These are phyloP conservation scores for Hymenochaete sp. DNA, from an alignment of 1,284 basidiomycete species.

Conservation along the genomic window DNA sequence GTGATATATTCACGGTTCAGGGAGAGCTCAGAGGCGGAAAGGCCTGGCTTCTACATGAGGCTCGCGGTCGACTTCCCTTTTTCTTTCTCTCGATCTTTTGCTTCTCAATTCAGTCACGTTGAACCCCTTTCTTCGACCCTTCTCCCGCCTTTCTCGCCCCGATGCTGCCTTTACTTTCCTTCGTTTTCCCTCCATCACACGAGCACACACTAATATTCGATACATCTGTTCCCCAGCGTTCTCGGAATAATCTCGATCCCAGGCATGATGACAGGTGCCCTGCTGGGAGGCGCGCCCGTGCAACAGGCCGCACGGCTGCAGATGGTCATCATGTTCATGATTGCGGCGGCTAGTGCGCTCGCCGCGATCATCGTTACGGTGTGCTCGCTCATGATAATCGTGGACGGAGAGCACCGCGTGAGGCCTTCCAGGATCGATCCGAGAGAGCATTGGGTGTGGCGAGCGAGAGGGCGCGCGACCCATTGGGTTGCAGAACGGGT, in stretches of 20 bases:
- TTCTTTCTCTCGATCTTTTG: too few species aligned
- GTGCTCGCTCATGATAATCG: constrained; percentile 48
- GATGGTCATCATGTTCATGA: constrained; percentile 91
- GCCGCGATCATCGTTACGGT: constrained; percentile 57
- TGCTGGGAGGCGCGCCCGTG: constrained; percentile 76
- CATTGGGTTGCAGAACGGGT: background rate
- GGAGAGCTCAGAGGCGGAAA: too few species aligned
- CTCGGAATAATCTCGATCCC: constrained; percentile 72
- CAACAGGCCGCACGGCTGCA: constrained; percentile 78
- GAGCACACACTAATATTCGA: background rate
- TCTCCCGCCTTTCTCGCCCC: background rate
- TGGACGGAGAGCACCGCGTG: constrained; percentile 63
- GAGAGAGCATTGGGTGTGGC: constrained; percentile 41
- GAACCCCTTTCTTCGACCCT: too few species aligned
- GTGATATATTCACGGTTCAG: too few species aligned
- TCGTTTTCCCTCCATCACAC: background rate
- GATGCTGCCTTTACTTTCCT: background rate
- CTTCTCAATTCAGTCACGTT: too few species aligned
- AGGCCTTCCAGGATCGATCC: constrained; percentile 59
- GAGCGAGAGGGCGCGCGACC: constrained; percentile 27
- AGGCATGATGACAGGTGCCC: constrained; percentile 85
- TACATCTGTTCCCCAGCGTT: constrained; percentile 45
- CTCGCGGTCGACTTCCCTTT: too few species aligned
- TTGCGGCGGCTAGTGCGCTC: constrained; percentile 66
- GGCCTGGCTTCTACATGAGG: too few species aligned